phyloP scores from a whole-genome alignment of 2,329 filamentous ascomycete genomes.

The Aureobasidium vineae region DNA sequence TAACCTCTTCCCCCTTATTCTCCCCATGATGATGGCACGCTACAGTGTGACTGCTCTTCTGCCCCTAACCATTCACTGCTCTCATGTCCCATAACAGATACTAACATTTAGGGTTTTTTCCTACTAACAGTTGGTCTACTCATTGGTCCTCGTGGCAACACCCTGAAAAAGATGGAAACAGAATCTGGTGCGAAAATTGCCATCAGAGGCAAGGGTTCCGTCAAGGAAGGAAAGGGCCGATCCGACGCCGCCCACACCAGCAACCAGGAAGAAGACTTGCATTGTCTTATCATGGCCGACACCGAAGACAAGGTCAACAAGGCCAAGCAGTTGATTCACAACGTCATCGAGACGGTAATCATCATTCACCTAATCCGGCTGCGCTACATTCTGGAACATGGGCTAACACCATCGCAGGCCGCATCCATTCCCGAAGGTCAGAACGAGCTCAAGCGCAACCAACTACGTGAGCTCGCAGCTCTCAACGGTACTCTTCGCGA shows the following conservation, averaged over 20 bases:
- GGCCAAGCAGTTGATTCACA: conserved; percentile 96
- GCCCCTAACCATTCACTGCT: conserved; percentile 21
- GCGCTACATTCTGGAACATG: neutral
- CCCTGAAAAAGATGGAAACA: conserved; percentile 98
- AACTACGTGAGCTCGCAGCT: conserved; percentile 93
- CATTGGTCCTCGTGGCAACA: conserved; percentile 99
- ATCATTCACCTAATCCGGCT: neutral
- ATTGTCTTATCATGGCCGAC: conserved; percentile 99
- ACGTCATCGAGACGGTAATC: conserved; percentile 95
- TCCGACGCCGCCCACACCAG: conserved; percentile 98
- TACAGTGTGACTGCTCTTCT: conserved; percentile 24
- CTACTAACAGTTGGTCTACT: conserved; percentile 96
- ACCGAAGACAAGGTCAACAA: conserved; percentile 99
- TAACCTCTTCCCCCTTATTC: conserved; percentile 65
- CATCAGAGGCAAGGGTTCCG: conserved; percentile 98
- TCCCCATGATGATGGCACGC: conserved; percentile 18
- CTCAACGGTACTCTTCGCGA: conserved; percentile 99
- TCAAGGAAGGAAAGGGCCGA: conserved; percentile 98
- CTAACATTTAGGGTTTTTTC: conserved; percentile 89
- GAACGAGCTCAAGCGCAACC: conserved; percentile 98
- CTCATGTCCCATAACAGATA: conserved; percentile 41
- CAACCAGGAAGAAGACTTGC: conserved; percentile 99
- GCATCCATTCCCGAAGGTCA: conserved; percentile 98
- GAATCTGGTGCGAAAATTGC: conserved; percentile 98
- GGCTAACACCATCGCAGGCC: conserved; percentile 60